These are phyloP conservation scores for Capsicum rhomboideum DNA, from an alignment of 257 asterid species.

Conservation along the genomic window DNA sequence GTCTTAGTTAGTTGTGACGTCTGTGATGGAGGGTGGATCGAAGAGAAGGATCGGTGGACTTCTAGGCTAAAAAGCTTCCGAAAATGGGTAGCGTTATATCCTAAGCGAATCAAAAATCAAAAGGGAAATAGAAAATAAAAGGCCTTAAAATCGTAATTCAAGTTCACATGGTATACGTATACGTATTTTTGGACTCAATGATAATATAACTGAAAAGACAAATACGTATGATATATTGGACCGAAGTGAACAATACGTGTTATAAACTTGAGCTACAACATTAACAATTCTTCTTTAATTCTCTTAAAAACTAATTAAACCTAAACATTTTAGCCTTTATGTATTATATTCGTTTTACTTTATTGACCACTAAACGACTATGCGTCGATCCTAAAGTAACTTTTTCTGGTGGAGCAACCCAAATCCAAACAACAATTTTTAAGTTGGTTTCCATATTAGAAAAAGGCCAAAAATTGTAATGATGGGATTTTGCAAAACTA, in stretches of 20 bases:
- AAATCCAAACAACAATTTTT: not conserved
- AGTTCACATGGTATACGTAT: no score
- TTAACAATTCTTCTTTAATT: not conserved
- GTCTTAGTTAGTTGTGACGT: not conserved
- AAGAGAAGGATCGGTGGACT: not conserved
- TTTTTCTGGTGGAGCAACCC: not conserved
- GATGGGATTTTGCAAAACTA: conserved; percentile 3
- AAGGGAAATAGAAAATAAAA: no score
- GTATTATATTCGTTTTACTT: not conserved
- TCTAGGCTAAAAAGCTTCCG: not conserved
- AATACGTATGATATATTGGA: not conserved
- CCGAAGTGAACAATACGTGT: not conserved
- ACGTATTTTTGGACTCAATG: not conserved
- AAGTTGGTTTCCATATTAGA: not conserved
- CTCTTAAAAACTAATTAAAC: not conserved
- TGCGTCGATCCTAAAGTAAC: not conserved
- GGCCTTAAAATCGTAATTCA: not conserved
- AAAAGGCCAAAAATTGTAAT: conserved; percentile 9
- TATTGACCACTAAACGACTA: not conserved
- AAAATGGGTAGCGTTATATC: not conserved
- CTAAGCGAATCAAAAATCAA: not conserved
- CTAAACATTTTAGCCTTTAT: not conserved
- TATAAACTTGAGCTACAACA: not conserved
- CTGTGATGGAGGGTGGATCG: not conserved
- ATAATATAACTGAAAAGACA: not conserved